Conservation (phyloP, 169 alveolate genomes). For the Cryptosporidium felis region DNA sequence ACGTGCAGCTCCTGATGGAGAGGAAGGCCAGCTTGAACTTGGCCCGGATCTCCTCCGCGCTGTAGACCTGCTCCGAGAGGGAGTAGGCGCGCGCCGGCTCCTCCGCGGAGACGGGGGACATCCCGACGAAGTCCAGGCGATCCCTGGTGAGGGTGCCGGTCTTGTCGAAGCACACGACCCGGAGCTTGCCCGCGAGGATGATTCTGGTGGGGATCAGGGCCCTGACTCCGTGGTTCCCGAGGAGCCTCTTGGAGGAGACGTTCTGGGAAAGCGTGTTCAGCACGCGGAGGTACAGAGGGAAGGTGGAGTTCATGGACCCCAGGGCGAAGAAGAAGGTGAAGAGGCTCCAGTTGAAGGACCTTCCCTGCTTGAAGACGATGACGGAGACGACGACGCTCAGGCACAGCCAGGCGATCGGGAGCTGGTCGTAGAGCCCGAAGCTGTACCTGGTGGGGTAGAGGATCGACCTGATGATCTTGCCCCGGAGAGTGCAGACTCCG, state of each 20-base stretch:
- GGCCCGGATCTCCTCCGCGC: neutral
- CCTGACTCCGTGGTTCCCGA: slow-evolving; percentile 83
- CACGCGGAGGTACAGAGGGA: slow-evolving; percentile 39
- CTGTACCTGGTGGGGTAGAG: slow-evolving; percentile 88
- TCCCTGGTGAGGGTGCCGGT: slow-evolving; percentile 97
- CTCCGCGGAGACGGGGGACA: slow-evolving; percentile 42
- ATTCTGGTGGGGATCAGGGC: slow-evolving; percentile 96
- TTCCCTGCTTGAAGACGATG: slow-evolving; percentile 70
- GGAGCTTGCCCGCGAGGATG: slow-evolving; percentile 94
- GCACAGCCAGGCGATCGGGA: slow-evolving; percentile 72
- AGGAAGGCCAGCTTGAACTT: neutral
- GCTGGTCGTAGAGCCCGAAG: slow-evolving; percentile 74
- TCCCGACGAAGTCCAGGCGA: slow-evolving; percentile 85
- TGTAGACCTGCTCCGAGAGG: neutral
- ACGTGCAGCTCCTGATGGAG: slow-evolving; percentile 57
- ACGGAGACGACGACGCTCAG: slow-evolving; percentile 66
- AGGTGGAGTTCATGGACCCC: slow-evolving; percentile 73
- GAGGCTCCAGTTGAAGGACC: slow-evolving; percentile 81
- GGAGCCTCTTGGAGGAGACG: slow-evolving; percentile 89
- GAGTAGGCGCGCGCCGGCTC: neutral
- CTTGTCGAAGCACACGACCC: slow-evolving; percentile 94
- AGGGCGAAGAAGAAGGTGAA: slow-evolving; percentile 84
- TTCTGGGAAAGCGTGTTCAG: slow-evolving; percentile 80
- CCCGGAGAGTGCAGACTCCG: slow-evolving; percentile 87
- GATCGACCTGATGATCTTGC: slow-evolving; percentile 91